Conservation (phyloP, 106 monocot species). For the Xerophyta viscosa region DNA sequence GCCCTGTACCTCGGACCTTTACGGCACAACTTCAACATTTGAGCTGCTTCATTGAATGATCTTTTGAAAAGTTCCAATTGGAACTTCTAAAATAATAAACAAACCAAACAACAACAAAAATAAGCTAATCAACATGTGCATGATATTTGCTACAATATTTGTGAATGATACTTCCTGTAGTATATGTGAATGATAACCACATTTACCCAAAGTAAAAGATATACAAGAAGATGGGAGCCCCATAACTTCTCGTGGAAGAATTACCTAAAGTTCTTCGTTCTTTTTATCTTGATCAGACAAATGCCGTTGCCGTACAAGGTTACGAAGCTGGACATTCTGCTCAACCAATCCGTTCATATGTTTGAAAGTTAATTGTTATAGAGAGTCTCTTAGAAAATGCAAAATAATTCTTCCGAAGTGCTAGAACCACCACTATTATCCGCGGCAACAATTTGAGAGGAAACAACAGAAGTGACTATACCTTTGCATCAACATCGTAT, state of each 20-base stretch:
- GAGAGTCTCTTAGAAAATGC: not conserved
- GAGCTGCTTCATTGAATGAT: conserved; percentile 43
- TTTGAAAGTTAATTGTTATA: conserved; percentile 63
- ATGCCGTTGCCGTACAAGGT: conserved; percentile 46
- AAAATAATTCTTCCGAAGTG: conserved; percentile 12
- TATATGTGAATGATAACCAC: no score
- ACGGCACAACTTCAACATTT: conserved; percentile 74
- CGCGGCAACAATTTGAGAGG: conserved; percentile 9
- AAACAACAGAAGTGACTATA: conserved; percentile 8
- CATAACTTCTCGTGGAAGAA: no score
- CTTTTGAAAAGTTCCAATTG: conserved; percentile 62
- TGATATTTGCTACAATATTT: no score
- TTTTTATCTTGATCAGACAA: conserved; percentile 42
- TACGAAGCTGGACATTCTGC: conserved; percentile 76
- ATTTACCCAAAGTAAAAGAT: no score
- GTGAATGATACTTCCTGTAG: no score
- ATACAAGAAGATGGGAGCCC: no score
- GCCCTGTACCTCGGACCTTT: conserved; percentile 92
- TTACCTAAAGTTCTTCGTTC: conserved; percentile 60
- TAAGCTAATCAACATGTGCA: no score
- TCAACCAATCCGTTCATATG: no score
- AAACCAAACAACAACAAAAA: no score
- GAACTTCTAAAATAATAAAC: conserved; percentile 65
- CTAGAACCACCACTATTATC: conserved; percentile 14
- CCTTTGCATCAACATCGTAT: conserved; percentile 52